These are phyloP conservation scores for Wilcoxina mikolae DNA, from an alignment of 495 filamentous ascomycete species.

Conservation along the genomic window DNA sequence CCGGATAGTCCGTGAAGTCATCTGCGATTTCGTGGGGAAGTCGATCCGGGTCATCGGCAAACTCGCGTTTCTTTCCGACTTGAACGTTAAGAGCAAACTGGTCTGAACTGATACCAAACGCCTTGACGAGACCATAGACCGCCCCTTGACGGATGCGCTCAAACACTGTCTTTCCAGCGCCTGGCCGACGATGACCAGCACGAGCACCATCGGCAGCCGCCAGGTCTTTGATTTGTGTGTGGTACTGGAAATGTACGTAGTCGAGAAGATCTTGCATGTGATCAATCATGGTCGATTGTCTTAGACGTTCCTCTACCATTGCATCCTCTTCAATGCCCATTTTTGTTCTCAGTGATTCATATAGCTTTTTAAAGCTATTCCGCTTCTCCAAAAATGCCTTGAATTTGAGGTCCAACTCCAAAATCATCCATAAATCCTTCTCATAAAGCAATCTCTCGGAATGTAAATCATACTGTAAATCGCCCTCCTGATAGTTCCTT, in stretches of 20 bases:
- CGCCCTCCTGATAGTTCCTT: constrained; percentile 40
- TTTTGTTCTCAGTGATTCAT: constrained; percentile 49
- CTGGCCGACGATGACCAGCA: constrained; percentile 54
- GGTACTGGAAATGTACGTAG: constrained; percentile 90
- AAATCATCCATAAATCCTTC: constrained; percentile 83
- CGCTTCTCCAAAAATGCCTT: constrained; percentile 80
- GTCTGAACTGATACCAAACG: constrained; percentile 81
- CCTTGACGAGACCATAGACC: constrained; percentile 67
- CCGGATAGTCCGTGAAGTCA: constrained; percentile 47
- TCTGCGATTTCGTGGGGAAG: constrained; percentile 80
- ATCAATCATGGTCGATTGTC: constrained; percentile 63
- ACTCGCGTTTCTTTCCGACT: constrained; percentile 57
- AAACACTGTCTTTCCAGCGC: constrained; percentile 56
- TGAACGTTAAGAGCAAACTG: constrained; percentile 73
- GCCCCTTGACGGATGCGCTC: constrained; percentile 68
- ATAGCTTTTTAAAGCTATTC: constrained; percentile 60
- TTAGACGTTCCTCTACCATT: constrained; percentile 61
- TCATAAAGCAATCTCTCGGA: constrained; percentile 84
- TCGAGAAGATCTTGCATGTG: constrained; percentile 94
- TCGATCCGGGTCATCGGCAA: constrained; percentile 63
- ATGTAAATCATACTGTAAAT: constrained; percentile 53
- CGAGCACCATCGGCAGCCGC: constrained; percentile 38
- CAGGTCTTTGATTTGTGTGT: constrained; percentile 61
- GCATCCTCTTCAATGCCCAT: constrained; percentile 14
- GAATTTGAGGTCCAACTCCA: constrained; percentile 90